These are phyloP conservation scores for Solanum appendiculatum DNA, from an alignment of 257 asterid species.

Conservation along the genomic window DNA sequence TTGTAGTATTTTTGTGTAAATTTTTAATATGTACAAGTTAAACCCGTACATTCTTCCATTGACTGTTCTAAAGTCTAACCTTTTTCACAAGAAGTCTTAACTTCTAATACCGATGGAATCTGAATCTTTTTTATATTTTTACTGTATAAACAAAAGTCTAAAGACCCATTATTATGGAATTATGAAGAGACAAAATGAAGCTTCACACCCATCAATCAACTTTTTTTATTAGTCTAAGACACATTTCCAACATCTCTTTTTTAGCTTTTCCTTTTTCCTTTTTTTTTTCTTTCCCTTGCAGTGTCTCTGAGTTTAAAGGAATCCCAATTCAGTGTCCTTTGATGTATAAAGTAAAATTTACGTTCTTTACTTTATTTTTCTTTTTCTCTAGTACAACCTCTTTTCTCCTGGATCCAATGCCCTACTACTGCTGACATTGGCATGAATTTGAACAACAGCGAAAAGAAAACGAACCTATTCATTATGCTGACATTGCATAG, in stretches of 20 bases:
- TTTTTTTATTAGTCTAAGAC: background rate
- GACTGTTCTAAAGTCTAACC: background rate
- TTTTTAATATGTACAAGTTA: no score
- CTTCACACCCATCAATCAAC: background rate
- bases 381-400: background rate
- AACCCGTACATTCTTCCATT: background rate
- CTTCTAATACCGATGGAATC: background rate
- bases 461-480: background rate
- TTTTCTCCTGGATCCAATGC: constrained; percentile 7
- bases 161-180: background rate
- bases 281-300: background rate
- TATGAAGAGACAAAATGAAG: background rate
- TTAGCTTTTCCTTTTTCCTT: background rate
- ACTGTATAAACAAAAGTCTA: background rate
- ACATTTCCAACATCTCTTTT: background rate
- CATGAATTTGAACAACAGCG: background rate
- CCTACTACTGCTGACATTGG: constrained; percentile 1
- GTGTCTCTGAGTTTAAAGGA: background rate
- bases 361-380: background rate
- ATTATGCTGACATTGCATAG: background rate
- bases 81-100: background rate
- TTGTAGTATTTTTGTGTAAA: no score
- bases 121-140: background rate
- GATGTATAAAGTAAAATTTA: background rate
- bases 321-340: background rate